These are phyloP conservation scores for Neolentinus lepideus DNA, from an alignment of 1,284 basidiomycete species.

Conservation along the genomic window DNA sequence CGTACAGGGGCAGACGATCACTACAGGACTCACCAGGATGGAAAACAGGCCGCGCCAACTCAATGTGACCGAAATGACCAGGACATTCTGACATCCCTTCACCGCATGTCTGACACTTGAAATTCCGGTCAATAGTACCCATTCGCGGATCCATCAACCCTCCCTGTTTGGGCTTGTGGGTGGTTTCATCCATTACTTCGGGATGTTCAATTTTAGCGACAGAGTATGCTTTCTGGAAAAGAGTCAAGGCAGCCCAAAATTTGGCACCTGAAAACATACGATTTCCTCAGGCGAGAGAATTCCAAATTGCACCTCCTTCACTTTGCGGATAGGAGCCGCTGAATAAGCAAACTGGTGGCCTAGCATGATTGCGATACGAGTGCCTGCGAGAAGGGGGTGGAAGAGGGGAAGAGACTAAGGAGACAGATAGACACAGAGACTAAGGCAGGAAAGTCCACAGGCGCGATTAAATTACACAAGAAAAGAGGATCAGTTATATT, in stretches of 20 bases:
- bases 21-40: conserved; percentile 75
- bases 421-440: conserved; percentile 9
- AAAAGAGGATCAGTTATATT: neutral
- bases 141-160: conserved; percentile 97
- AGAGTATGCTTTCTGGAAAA: conserved; percentile 87
- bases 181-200: conserved; percentile 95
- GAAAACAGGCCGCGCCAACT: conserved; percentile 93
- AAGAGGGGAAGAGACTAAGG: conserved; percentile 11
- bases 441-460: conserved; percentile 9
- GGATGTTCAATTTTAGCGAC: conserved; percentile 98
- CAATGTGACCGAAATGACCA: conserved; percentile 98
- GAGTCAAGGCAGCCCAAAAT: conserved; percentile 9
- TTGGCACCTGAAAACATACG: conserved; percentile 43
- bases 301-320: conserved; percentile 98
- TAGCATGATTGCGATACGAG: conserved; percentile 43
- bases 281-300: conserved; percentile 99
- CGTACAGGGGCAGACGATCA: neutral
- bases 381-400: neutral
- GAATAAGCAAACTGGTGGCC: conserved; percentile 88
- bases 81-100: conserved; percentile 98
- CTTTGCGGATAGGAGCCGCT: conserved; percentile 87
- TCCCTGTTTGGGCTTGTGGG: conserved; percentile 82
- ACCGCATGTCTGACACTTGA: conserved; percentile 99
- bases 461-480: neutral
- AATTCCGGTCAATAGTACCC: conserved; percentile 98